Conservation (phyloP, 225 moss, liverwort and hornwort genomes). For the Physcomitrellopsis africana region DNA sequence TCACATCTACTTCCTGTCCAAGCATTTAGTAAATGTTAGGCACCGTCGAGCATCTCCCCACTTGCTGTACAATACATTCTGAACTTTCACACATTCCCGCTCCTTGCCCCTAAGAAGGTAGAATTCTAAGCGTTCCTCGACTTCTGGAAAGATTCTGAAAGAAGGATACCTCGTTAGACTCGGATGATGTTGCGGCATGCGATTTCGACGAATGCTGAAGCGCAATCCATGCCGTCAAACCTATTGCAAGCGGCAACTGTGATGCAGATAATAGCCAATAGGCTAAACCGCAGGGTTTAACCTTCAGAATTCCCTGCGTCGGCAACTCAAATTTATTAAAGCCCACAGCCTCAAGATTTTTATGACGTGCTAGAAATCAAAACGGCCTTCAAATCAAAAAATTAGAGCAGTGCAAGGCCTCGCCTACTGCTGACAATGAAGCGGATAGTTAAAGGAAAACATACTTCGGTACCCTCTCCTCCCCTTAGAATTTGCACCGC, state of each 20-base stretch:
- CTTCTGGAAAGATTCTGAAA: not conserved
- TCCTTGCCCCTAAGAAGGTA: not conserved
- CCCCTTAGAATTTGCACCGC: conserved; percentile 57
- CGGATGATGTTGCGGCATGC: conserved; percentile 1
- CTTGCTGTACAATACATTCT: no score
- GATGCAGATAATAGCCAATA: conserved; percentile 56
- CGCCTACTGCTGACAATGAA: not conserved
- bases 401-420: not conserved
- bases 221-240: conserved; percentile 40
- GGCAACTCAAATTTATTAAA: not conserved
- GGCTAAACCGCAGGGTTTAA: conserved; percentile 50
- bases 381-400: not conserved
- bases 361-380: not conserved
- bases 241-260: conserved; percentile 56
- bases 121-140: not conserved
- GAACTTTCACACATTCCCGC: not conserved
- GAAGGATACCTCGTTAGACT: conserved; percentile 16
- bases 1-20: conserved; percentile 28
- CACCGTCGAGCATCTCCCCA: no score
- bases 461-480: conserved; percentile 41
- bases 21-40: not conserved
- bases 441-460: not conserved
- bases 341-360: not conserved
- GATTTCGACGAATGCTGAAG: conserved; percentile 17
- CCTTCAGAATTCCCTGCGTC: conserved; percentile 47